A percentile compares a stretch with the other conserved stretches of the same genome.
Conservation (phyloP, 345 rosid genomes). For the Hypericum androsaemum region DNA sequence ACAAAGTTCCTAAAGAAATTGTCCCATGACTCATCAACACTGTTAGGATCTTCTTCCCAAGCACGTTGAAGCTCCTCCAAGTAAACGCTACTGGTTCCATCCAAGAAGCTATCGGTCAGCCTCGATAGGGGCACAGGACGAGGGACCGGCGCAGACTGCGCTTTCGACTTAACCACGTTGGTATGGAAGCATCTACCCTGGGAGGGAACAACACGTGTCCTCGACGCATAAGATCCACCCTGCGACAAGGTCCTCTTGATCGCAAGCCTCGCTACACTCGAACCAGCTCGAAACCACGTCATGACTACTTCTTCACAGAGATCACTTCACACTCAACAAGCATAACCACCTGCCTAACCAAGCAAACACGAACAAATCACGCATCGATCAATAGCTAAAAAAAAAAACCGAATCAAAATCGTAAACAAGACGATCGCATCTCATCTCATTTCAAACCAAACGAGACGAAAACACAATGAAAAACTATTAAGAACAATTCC, state of each 20-base stretch:
- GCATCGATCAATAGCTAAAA: too few relatives aligned
- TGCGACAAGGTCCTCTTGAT: conserved; percentile 51
- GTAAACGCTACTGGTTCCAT: conserved; percentile 72
- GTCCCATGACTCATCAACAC: conserved; percentile 83
- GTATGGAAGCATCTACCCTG: conserved; percentile 40
- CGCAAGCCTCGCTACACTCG: conserved; percentile 51
- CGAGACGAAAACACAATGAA: too few relatives aligned
- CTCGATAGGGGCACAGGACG: conserved; percentile 68
- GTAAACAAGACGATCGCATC: too few relatives aligned
- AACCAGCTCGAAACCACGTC: conserved; percentile 65
- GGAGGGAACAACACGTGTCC: conserved; percentile 33
- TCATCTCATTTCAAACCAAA: too few relatives aligned
- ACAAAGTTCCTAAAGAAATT: conserved; percentile 72
- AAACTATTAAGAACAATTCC: too few relatives aligned
- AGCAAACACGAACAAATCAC: too few relatives aligned
- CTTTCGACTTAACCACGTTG: conserved; percentile 43
- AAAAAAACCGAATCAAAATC: too few relatives aligned
- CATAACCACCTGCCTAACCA: too few relatives aligned
- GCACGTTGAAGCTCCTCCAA: conserved; percentile 70
- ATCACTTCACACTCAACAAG: too few relatives aligned
- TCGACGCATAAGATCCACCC: conserved; percentile 31
- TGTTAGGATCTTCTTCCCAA: conserved; percentile 69
- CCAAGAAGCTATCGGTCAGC: conserved; percentile 68
- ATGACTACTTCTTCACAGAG: conserved; percentile 18
- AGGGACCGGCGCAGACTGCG: conserved; percentile 60